Conservation (phyloP, 805 yeast species). For the Zygoascus bituminiphila region DNA sequence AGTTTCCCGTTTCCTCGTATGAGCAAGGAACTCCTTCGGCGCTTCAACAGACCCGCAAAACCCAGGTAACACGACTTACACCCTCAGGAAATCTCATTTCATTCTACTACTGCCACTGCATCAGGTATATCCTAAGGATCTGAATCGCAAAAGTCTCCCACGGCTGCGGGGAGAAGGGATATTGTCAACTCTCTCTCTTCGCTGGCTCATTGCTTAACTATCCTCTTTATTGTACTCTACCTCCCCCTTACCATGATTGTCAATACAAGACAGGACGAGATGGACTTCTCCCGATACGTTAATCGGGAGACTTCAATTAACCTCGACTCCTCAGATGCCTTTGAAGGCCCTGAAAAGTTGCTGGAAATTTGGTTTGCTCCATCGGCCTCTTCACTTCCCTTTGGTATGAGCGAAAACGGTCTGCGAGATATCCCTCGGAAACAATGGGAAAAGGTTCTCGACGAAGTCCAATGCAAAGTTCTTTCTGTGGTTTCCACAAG, state of each 20-base stretch:
- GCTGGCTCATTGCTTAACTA: no score
- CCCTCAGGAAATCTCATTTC: slow-evolving; percentile 8
- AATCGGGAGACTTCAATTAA: slow-evolving; percentile 73
- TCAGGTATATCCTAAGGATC: no score
- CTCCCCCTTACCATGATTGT: slow-evolving; percentile 11
- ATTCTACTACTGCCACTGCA: slow-evolving; percentile 1
- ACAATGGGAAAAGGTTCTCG: slow-evolving; percentile 66
- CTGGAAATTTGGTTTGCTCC: slow-evolving; percentile 84
- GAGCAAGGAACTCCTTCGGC: slow-evolving; percentile 31
- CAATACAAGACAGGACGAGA: slow-evolving; percentile 4
- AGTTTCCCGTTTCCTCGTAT: slow-evolving; percentile 19
- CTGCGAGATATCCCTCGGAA: slow-evolving; percentile 53
- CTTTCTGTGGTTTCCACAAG: slow-evolving; percentile 65
- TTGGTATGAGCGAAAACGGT: slow-evolving; percentile 34
- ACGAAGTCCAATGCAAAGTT: slow-evolving; percentile 80
- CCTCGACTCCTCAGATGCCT: slow-evolving; percentile 83
- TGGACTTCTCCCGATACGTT: slow-evolving; percentile 34
- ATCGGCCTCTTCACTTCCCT: slow-evolving; percentile 34
- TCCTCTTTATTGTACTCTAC: no score
- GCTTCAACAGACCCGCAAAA: slow-evolving; percentile 31
- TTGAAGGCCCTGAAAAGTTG: slow-evolving; percentile 95
- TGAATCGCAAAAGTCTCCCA: not conserved
- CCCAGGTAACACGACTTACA: slow-evolving; percentile 26
- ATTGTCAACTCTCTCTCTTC: not conserved
- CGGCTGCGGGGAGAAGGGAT: not conserved